These are phyloP conservation scores for Debaryomyces singareniensis DNA, from an alignment of 1,139 yeast genomes.

Conservation along the genomic window DNA sequence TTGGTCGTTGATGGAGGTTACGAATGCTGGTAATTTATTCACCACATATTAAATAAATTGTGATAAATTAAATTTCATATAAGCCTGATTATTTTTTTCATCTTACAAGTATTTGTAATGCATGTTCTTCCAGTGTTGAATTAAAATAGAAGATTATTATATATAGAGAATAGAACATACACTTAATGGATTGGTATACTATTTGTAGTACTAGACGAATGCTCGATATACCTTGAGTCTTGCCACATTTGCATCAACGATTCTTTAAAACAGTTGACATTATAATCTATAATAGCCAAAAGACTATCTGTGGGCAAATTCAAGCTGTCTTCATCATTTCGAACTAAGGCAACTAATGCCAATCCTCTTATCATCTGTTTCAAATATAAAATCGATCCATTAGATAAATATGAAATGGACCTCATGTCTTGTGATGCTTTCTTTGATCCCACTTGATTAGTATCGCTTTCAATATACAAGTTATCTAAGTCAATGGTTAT, in stretches of 20 bases:
- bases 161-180: not conserved
- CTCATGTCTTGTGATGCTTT: conserved; percentile 32
- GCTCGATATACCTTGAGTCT: conserved; percentile 14
- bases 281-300: conserved; percentile 79
- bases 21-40: conserved; percentile 26
- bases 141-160: not conserved
- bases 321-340: conserved; percentile 48
- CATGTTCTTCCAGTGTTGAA: not conserved
- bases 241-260: conserved; percentile 79
- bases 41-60: conserved; percentile 1
- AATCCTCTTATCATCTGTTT: conserved; percentile 90
- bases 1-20: conserved; percentile 48
- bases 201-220: not conserved
- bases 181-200: not conserved
- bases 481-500: conserved; percentile 86
- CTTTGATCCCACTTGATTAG: conserved; percentile 7
- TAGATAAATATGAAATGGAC: conserved; percentile 70
- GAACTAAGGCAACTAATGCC: conserved; percentile 81
- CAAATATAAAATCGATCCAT: conserved; percentile 76
- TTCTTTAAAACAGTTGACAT: conserved; percentile 73
- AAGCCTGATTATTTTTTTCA: not conserved
- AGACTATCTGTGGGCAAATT: conserved; percentile 48
- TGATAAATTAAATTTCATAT: not conserved
- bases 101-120: not conserved
- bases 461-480: conserved; percentile 44